Percentiles rank a stretch among this genome's conserved stretches.
phyloP scores from a whole-genome alignment of 768 basidiomycete species.

The Rossbeevera mucosa region DNA sequence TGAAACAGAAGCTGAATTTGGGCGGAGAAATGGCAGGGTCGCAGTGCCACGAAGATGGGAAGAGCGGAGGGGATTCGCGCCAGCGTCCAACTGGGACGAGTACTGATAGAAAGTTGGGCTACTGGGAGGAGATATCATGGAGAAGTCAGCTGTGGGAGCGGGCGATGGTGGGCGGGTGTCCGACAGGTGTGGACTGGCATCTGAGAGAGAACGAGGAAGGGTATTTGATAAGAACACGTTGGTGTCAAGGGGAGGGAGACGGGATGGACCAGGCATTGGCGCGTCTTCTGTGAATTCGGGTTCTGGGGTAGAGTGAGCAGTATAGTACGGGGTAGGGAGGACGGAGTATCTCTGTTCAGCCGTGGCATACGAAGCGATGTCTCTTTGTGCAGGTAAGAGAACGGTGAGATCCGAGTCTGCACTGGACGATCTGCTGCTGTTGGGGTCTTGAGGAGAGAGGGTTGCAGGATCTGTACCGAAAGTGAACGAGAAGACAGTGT shows the following conservation, averaged over 20 bases:
- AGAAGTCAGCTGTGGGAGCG: constrained; percentile 42
- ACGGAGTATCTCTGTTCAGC: constrained; percentile 18
- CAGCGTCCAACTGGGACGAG: constrained; percentile 23
- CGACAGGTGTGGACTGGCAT: constrained; percentile 21
- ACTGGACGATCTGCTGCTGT: constrained; percentile 13
- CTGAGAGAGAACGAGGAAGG: constrained; percentile 26
- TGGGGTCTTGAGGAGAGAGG: constrained; percentile 1
- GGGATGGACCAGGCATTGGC: constrained; percentile 25
- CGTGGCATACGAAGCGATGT: constrained; percentile 5
- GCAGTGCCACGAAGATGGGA: constrained; percentile 18
- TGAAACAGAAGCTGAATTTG: constrained; percentile 21
- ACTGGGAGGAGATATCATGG: constrained; percentile 41
- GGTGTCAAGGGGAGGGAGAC: constrained; percentile 22
- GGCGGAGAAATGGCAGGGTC: constrained; percentile 31
- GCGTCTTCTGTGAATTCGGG: constrained; percentile 15
- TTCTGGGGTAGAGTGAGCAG: constrained; percentile 30
- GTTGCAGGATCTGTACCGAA: constrained; percentile 11
- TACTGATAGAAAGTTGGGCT: constrained; percentile 32
- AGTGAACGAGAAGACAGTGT: constrained; percentile 5
- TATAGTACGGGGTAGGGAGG: constrained; percentile 30
- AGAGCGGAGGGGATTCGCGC: constrained; percentile 23
- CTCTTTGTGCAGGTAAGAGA: constrained; percentile 11
- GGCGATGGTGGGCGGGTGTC: constrained; percentile 41
- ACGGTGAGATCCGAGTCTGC: constrained; percentile 22
- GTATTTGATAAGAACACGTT: constrained; percentile 12